phyloP scores from a whole-genome alignment of 1,284 basidiomycete genomes.

The Trichosporon coremiiforme region DNA sequence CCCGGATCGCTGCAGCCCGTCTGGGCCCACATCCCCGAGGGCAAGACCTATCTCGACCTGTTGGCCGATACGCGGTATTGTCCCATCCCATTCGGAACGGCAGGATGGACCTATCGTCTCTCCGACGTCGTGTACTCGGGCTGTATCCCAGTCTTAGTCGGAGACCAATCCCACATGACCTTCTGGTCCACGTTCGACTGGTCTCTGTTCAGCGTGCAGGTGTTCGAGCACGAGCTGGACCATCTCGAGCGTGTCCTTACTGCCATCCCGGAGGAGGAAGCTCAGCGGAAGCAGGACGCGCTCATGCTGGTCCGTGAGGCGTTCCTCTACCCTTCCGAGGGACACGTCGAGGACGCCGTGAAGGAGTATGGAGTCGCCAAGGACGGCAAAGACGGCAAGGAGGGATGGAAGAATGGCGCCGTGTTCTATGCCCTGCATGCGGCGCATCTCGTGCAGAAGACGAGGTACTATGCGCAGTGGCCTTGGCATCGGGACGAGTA shows the following conservation, averaged over 20 bases:
- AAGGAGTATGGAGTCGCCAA: neutral
- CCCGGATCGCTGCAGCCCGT: neutral
- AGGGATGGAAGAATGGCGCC: conserved; percentile 20
- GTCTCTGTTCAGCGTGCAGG: conserved; percentile 48
- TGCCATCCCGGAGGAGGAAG: conserved; percentile 39
- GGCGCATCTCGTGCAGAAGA: conserved; percentile 7
- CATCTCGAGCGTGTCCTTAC: conserved; percentile 49
- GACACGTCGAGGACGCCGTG: conserved; percentile 27
- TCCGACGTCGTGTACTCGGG: conserved; percentile 55
- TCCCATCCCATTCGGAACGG: conserved; percentile 49
- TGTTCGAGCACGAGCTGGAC: conserved; percentile 47
- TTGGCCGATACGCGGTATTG: conserved; percentile 54
- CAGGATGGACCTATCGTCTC: conserved; percentile 49
- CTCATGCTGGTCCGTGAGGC: conserved; percentile 54
- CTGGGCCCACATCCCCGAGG: conserved; percentile 25
- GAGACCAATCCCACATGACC: conserved; percentile 46
- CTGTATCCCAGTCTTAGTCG: conserved; percentile 56
- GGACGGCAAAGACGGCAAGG: neutral
- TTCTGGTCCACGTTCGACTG: conserved; percentile 56
- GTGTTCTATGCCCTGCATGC: conserved; percentile 48
- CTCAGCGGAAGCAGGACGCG: conserved; percentile 48
- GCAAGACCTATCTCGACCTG: conserved; percentile 42
- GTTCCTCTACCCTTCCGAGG: conserved; percentile 51
- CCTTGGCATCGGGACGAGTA: conserved; percentile 13
- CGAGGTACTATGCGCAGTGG: conserved; percentile 16